A percentile compares a stretch with the other conserved stretches of the same genome.
Conservation (phyloP, 345 rosid species). For the Excoecaria agallocha region DNA sequence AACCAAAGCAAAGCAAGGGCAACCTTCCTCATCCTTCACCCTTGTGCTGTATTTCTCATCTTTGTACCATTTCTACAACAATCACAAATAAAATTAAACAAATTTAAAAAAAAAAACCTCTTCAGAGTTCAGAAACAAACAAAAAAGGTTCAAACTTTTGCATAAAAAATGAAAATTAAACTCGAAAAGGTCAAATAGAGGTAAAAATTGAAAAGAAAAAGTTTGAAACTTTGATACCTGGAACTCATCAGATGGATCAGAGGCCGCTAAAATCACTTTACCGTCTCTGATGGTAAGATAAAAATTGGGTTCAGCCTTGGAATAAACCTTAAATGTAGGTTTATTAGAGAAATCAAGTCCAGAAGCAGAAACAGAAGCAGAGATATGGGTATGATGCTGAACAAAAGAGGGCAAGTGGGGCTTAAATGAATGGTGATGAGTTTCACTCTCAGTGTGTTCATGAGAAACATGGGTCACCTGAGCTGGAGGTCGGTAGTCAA, state of each 20-base stretch:
- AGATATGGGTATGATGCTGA: constrained; percentile 33
- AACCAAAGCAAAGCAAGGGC: constrained; percentile 74
- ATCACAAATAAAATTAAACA: not conserved
- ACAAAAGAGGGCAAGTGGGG: constrained; percentile 41
- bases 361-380: constrained; percentile 26
- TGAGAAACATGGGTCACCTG: constrained; percentile 51
- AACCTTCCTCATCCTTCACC: constrained; percentile 79
- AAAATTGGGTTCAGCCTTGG: constrained; percentile 59
- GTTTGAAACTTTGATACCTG: constrained; percentile 39
- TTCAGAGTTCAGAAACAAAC: not conserved
- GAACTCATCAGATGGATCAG: constrained; percentile 52
- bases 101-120: constrained; percentile 10
- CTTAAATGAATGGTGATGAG: constrained; percentile 29
- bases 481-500: constrained; percentile 25
- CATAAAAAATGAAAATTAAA: not conserved
- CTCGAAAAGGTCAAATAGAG: not conserved
- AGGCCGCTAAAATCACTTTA: constrained; percentile 57
- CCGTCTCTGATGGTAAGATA: constrained; percentile 57
- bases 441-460: constrained; percentile 30
- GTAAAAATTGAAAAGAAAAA: constrained; percentile 6
- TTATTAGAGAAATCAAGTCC: constrained; percentile 42
- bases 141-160: not conserved
- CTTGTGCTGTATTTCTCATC: constrained; percentile 79
- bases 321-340: constrained; percentile 51
- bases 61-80: constrained; percentile 77